Evolutionary conservation across 163 green algal genomes (phyloP), one percentile per base, ranked within the genome.

Genomic region (Botryococcus braunii): DNA sequence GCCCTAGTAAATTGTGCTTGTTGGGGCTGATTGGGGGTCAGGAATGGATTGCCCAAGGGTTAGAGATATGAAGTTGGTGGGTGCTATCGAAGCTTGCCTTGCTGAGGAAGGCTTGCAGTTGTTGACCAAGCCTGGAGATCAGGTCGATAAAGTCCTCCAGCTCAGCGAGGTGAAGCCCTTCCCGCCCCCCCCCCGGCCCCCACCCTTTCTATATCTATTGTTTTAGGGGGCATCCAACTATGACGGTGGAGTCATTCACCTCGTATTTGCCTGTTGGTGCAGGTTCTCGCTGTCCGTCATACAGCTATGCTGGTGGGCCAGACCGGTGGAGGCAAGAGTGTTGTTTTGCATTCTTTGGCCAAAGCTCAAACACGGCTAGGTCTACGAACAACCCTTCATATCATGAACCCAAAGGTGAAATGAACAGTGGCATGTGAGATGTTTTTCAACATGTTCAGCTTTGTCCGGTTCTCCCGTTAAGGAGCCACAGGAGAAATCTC

Each of bases 291-390:
- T 74, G 93, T 84, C 6, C 75, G 89, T 9, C 89, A 96, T 77
- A 93, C 85, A 23, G 91, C 83, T 43, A 96, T 96, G 89, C 79
- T 96, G 62, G 88, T 96, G 9, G 89, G 89, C 5, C 79, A 93
- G 76, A 94, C 86, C 6, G 84, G 86, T 23, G 87, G 87, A 13
- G 89, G 89, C 69, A 96, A 96, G 81, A 87, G 78, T 43, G 85
- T 93, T 32, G 92, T 95, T 71, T 73, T 94, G 48, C 82, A 90
- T 69, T 88, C 83, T 0, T 80, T 96, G 34, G 83, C 87, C 1
- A 70, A 79, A 41, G 72, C 88, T 46, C 85, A 95, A 76, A 90
- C 81, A 23, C 82, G 84, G 68, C 77, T 96, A 58, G 87, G 87
- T 46, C 86, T 82, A 69, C 83, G 85, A 68, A 94, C 86, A 8